Percentiles rank a stretch among this genome's conserved stretches.
Conservation (phyloP, 2,329 filamentous ascomycete species). For the Exophiala phaeomuriformis region DNA sequence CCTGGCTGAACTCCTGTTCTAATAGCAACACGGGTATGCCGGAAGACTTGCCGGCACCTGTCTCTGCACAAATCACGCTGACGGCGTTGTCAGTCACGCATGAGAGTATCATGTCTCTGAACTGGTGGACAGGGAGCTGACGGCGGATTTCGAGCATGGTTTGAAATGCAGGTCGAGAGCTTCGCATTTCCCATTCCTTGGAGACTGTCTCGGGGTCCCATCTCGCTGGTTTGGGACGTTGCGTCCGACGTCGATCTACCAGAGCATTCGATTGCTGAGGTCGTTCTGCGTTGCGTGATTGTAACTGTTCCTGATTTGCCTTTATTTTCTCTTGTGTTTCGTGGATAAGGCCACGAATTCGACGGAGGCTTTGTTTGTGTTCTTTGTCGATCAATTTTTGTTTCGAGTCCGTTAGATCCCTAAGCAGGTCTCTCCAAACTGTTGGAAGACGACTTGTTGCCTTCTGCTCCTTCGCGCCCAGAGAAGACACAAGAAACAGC, state of each 20-base stretch:
- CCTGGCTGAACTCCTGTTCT: conserved; percentile 75
- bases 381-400: conserved; percentile 62
- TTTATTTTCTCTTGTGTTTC: conserved; percentile 44
- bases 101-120: conserved; percentile 67
- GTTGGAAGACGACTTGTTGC: conserved; percentile 68
- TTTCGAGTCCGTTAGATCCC: conserved; percentile 63
- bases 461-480: conserved; percentile 79
- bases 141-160: conserved; percentile 71
- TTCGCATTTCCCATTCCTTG: conserved; percentile 18
- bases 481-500: conserved; percentile 71
- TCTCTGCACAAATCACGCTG: conserved; percentile 92
- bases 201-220: conserved; percentile 11
- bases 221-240: conserved; percentile 1
- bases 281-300: conserved; percentile 30
- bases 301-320: conserved; percentile 38
- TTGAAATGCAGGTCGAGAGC: conserved; percentile 48
- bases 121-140: conserved; percentile 84
- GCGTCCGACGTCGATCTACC: conserved; percentile 4
- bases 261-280: not conserved
- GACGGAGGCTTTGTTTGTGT: conserved; percentile 62
- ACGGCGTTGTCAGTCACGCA: conserved; percentile 75
- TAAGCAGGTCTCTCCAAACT: conserved; percentile 78
- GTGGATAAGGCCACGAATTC: conserved; percentile 46
- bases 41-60: conserved; percentile 93
- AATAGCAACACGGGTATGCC: conserved; percentile 92